Evolutionary conservation across 192 early-diverging fungal genomes (phyloP), one percentile per base, ranked within the genome.

Genomic region (Diversispora eburnea): DNA sequence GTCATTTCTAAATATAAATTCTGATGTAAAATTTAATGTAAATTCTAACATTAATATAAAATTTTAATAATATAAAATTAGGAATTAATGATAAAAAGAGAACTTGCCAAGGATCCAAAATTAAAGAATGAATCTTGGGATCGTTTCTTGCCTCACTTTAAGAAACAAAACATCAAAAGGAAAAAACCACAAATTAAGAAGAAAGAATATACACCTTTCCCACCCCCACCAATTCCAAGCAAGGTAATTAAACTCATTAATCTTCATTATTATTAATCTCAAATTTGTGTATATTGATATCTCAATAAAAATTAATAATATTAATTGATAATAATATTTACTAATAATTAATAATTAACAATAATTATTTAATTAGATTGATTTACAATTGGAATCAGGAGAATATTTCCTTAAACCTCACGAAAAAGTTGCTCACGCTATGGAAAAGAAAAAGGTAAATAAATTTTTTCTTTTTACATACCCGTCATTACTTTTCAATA

Each of bases 51-150:
- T 19, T 77, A n/a, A 48, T 63, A 10, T 41, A 17, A 22, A 45
- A 43, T 51, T 2, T 55, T 25, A 49, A 8, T 67, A 64, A 74
- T 57, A 12, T 69, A 5, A 41, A n/a, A 42, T 51, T 76, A 94
- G 90, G 95, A 97, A 79, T 79, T 99, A 51, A 99, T 99, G 97
- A 98, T 99, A 72, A 95, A 96, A 74, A 89, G 95, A 57, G 97
- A 99, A 80, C 79, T 99, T 58, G 94, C 96, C 15, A 98, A 98
- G 78, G 97, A 99, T 81, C 91, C 92, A 0, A 96, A 97, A 67
- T 81, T 99, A 72, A 91, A 90, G 15, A 86, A 90, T 46, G 96
- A 98, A 80, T 92, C 91, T 6, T 99, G 97, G 97, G 97, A 99
- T 68, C 84, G 97, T 22, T 99, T 99, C 82, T 82, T 98, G 65